Evolutionary conservation across 768 basidiomycete species (phyloP).

Genomic region (Lentinula sp.): DNA sequence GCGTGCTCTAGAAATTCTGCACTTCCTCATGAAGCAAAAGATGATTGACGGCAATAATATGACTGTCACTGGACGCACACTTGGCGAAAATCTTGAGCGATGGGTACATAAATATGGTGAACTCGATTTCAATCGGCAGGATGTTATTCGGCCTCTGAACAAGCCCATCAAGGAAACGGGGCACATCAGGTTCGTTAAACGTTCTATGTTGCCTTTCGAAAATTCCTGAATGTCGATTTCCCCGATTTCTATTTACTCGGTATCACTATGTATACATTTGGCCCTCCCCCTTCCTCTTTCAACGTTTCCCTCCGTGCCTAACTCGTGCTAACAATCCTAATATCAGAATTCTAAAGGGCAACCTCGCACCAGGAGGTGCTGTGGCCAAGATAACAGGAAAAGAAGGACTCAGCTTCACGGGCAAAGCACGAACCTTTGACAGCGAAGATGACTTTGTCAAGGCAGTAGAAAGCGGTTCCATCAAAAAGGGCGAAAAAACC

Average conservation of each 20-base stretch:
- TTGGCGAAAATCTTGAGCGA: constrained; percentile 88
- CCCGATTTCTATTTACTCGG: background rate
- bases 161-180: constrained; percentile 87
- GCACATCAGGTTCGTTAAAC: constrained; percentile 66
- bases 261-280: background rate
- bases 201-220: background rate
- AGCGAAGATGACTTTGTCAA: constrained; percentile 81
- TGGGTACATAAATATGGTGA: constrained; percentile 82
- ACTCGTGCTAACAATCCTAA: background rate
- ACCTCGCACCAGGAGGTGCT: constrained; percentile 92
- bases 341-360: constrained; percentile 79
- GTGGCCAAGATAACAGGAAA: constrained; percentile 97
- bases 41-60: constrained; percentile 86
- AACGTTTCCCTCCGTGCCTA: constrained; percentile 3
- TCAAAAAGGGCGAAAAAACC: constrained; percentile 95
- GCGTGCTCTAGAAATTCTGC: constrained; percentile 60
- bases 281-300: constrained; percentile 10
- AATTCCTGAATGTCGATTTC: background rate
- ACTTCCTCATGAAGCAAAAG: constrained; percentile 80
- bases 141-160: constrained; percentile 82
- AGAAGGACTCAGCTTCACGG: constrained; percentile 84
- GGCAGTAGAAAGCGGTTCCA: constrained; percentile 82
- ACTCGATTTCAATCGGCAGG: constrained; percentile 61
- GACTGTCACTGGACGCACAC: constrained; percentile 86
- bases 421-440: constrained; percentile 91